Conservation (phyloP, 208 protist genomes). For the Leishmania arabica region DNA sequence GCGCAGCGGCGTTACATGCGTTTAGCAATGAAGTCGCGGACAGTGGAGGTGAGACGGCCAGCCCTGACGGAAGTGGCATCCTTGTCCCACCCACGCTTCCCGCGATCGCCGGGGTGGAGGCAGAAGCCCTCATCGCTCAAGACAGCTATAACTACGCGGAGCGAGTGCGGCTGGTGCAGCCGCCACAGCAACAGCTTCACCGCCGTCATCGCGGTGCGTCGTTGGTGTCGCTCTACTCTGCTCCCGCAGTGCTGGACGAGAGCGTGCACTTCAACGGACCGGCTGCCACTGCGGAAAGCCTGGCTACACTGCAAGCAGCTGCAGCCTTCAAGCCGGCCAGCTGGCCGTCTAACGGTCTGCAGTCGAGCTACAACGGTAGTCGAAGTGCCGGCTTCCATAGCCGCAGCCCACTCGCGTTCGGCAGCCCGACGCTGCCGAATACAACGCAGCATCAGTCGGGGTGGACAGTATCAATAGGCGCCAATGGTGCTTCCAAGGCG, state of each 20-base stretch:
- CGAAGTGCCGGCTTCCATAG: background rate
- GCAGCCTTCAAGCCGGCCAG: background rate
- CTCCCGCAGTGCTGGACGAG: background rate
- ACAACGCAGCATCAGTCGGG: background rate
- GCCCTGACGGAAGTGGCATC: background rate
- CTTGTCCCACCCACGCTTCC: background rate
- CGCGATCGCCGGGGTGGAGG: background rate
- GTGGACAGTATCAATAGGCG: background rate
- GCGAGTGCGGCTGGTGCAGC: background rate
- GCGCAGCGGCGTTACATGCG: background rate
- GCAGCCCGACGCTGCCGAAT: background rate
- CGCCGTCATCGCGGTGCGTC: background rate
- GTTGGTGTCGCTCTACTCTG: background rate
- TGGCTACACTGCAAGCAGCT: too few relatives aligned
- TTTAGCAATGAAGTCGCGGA: background rate
- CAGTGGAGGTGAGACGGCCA: background rate
- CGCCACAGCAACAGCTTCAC: background rate
- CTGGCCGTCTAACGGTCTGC: background rate
- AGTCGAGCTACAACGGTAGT: background rate
- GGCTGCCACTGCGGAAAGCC: background rate
- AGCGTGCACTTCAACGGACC: background rate
- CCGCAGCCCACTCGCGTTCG: background rate
- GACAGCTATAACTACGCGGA: background rate
- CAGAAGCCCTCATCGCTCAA: background rate
- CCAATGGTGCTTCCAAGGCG: background rate